A percentile compares a stretch with the other conserved stretches of the same genome.
phyloP scores from a whole-genome alignment of 768 basidiomycete species.

The Psilocybe cubensis region DNA sequence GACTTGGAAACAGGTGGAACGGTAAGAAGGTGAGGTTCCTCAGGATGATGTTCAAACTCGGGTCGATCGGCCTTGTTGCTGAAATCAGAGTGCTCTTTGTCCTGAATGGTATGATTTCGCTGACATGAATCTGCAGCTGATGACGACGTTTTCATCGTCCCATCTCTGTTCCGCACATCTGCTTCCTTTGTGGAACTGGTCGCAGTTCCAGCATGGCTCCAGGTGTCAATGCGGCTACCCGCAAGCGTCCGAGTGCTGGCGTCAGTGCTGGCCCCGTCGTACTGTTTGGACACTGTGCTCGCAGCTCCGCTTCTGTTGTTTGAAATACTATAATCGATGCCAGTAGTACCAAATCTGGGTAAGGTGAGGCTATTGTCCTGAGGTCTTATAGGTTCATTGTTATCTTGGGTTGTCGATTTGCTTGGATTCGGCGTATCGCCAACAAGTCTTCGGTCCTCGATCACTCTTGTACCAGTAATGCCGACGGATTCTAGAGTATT shows the following conservation, averaged over 20 bases:
- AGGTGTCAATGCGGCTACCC: constrained; percentile 7
- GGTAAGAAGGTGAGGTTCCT: not conserved
- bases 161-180: not conserved
- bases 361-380: not conserved
- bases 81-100: not conserved
- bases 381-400: not conserved
- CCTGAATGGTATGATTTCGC: not conserved
- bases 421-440: not conserved
- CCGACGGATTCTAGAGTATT: not conserved
- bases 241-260: constrained; percentile 13
- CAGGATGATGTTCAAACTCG: constrained; percentile 2
- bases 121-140: not conserved
- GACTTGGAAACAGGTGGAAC: not conserved
- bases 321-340: not conserved
- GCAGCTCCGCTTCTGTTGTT: not conserved
- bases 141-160: not conserved
- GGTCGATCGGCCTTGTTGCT: not conserved
- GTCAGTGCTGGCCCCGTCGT: constrained; percentile 3
- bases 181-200: not conserved
- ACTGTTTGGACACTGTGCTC: not conserved
- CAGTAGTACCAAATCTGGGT: not conserved
- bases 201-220: not conserved
- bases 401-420: not conserved
- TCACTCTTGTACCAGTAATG: not conserved
- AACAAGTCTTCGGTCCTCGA: not conserved